Evolutionary conservation across 345 rosid genomes (phyloP).

Genomic region (Noccaea caerulescens): DNA sequence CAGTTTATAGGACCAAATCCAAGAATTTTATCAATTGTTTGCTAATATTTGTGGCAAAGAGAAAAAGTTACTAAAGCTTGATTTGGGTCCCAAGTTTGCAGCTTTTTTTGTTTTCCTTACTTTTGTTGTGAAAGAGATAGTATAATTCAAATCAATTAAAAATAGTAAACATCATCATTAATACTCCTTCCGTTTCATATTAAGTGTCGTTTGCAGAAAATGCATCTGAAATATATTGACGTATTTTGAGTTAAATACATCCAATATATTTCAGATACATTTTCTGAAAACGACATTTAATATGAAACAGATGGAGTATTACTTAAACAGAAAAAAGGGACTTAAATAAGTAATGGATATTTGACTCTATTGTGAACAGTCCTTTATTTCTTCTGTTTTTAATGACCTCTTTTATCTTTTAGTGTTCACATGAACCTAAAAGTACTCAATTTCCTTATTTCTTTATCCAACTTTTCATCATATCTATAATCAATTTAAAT

Average conservation of each 20-base stretch:
- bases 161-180: slow-evolving; percentile 25
- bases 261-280: no score
- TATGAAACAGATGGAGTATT: background rate
- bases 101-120: slow-evolving; percentile 28
- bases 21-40: slow-evolving; percentile 26
- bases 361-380: slow-evolving; percentile 22
- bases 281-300: no score
- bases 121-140: slow-evolving; percentile 36
- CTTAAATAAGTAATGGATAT: background rate
- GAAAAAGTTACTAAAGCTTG: slow-evolving; percentile 35
- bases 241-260: no score
- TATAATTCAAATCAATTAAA: slow-evolving; percentile 23
- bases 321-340: slow-evolving; percentile 9
- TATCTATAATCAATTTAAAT: slow-evolving; percentile 16
- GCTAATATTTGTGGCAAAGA: slow-evolving; percentile 35
- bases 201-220: no score
- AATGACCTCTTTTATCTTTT: background rate
- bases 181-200: no score
- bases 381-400: background rate
- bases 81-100: slow-evolving; percentile 44
- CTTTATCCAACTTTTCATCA: slow-evolving; percentile 26
- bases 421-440: slow-evolving; percentile 28
- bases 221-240: no score
- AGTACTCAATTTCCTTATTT: slow-evolving; percentile 29
- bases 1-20: slow-evolving; percentile 30